A percentile compares a stretch with the other conserved stretches of the same genome.
Evolutionary conservation across 148 eudicot species (phyloP).

Genomic region (Amaranthus palmeri): DNA sequence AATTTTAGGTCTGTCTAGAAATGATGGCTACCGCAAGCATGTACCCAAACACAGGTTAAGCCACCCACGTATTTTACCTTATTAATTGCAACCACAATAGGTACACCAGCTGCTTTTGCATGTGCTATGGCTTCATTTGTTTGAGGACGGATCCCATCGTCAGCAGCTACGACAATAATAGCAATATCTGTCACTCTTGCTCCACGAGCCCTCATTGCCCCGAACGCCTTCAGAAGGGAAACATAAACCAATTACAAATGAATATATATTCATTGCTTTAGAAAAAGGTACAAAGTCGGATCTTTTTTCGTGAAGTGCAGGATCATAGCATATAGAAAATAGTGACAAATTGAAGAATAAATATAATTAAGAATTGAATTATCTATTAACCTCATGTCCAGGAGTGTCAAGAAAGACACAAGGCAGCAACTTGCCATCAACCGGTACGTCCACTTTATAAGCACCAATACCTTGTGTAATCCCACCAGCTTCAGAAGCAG

Average conservation of each 20-base stretch:
- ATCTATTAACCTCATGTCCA: conserved; percentile 70
- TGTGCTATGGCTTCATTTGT: conserved; percentile 97
- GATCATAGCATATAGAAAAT: neutral
- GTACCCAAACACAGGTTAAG: neutral
- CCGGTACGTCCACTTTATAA: conserved; percentile 76
- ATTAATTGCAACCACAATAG: conserved; percentile 85
- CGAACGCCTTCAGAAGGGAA: conserved; percentile 66
- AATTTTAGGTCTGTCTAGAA: neutral
- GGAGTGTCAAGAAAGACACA: conserved; percentile 99
- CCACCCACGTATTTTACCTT: conserved; percentile 46
- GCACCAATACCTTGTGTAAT: conserved; percentile 99
- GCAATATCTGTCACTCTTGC: conserved; percentile 96
- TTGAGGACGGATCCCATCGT: conserved; percentile 96
- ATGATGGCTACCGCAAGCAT: neutral
- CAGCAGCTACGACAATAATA: conserved; percentile 94
- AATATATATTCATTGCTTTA: neutral
- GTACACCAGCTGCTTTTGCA: conserved; percentile 97
- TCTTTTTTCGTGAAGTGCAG: neutral
- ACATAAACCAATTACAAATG: conserved; percentile 15
- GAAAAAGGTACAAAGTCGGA: neutral
- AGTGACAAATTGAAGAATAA: conserved; percentile 3
- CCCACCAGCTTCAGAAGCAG: conserved; percentile 98
- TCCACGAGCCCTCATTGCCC: conserved; percentile 99
- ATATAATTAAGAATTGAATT: neutral
- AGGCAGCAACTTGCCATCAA: conserved; percentile 62